Evolutionary conservation across 2,329 filamentous ascomycete species (phyloP).

Genomic region (Phialocephala subalpina): DNA sequence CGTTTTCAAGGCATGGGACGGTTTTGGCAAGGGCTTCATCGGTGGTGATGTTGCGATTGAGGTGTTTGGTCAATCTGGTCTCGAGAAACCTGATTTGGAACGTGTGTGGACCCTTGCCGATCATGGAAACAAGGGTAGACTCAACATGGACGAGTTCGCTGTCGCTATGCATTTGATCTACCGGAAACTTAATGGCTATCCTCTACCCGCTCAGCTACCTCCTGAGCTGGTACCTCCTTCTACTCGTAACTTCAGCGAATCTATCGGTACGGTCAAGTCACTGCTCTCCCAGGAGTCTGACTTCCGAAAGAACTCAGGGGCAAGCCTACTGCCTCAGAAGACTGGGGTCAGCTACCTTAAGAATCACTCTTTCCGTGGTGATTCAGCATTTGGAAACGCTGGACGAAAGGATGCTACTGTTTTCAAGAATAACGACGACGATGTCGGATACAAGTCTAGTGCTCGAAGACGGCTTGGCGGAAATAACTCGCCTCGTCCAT

Average conservation of each 20-base stretch:
- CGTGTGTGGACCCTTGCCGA: slow-evolving; percentile 95
- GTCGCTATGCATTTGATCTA: slow-evolving; percentile 99
- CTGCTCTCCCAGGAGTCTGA: slow-evolving; percentile 91
- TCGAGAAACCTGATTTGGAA: slow-evolving; percentile 90
- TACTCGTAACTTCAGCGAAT: slow-evolving; percentile 90
- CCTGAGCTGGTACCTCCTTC: slow-evolving; percentile 94
- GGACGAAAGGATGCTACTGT: slow-evolving; percentile 93
- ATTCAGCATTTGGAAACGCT: slow-evolving; percentile 61
- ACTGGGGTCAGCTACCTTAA: slow-evolving; percentile 99
- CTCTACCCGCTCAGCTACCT: slow-evolving; percentile 85
- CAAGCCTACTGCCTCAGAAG: slow-evolving; percentile 89
- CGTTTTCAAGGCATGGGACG: slow-evolving; percentile 96
- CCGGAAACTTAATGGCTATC: slow-evolving; percentile 94
- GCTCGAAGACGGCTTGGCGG: slow-evolving; percentile 82
- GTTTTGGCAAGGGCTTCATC: slow-evolving; percentile 90
- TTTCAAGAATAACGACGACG: slow-evolving; percentile 95
- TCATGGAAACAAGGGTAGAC: slow-evolving; percentile 89
- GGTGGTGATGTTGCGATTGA: slow-evolving; percentile 93
- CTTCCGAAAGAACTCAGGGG: slow-evolving; percentile 85
- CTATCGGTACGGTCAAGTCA: slow-evolving; percentile 91
- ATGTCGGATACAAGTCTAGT: slow-evolving; percentile 91
- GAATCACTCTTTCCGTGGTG: slow-evolving; percentile 85
- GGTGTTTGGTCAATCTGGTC: slow-evolving; percentile 94
- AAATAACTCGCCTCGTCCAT: slow-evolving; percentile 77
- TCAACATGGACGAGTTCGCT: slow-evolving; percentile 97